Percentiles rank a stretch among this genome's conserved stretches.
These are phyloP conservation scores for Rosa lucieae DNA, from an alignment of 306 rosid genomes.

Conservation along the genomic window DNA sequence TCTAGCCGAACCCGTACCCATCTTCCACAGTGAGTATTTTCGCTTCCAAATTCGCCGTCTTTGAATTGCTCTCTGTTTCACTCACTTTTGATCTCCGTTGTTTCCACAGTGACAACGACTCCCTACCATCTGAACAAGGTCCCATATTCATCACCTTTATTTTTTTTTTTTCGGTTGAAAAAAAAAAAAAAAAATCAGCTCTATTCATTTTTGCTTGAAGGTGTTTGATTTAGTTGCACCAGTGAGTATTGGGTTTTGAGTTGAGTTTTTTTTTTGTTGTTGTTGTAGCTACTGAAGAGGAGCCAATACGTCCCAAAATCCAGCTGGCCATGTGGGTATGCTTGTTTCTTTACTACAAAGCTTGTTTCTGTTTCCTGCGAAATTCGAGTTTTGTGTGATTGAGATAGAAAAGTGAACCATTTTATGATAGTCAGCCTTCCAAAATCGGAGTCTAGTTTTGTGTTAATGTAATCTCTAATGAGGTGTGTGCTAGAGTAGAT, in stretches of 20 bases:
- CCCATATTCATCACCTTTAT: background rate
- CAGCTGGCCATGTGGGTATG: conserved; percentile 98
- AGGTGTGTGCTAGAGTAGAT: background rate
- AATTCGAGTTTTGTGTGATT: background rate
- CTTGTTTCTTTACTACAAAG: conserved; percentile 2
- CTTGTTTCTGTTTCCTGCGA: background rate
- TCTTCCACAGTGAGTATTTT: conserved; percentile 33
- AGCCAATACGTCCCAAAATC: conserved; percentile 48
- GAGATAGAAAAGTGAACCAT: background rate
- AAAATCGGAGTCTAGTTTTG: background rate
- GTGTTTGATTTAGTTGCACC: conserved; percentile 23
- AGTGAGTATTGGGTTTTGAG: background rate
- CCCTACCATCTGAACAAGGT: conserved; percentile 63
- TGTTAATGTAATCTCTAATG: background rate
- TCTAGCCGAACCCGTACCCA: conserved; percentile 52
- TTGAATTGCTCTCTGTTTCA: background rate
- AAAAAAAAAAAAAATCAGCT: too few relatives aligned
- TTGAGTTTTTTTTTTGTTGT: conserved; percentile 14
- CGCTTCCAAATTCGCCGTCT: background rate
- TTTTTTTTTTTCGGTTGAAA: background rate
- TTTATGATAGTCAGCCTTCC: background rate
- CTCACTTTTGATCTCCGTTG: background rate
- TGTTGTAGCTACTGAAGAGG: conserved; percentile 48
- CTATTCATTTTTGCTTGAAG: background rate
- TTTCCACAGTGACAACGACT: conserved; percentile 49